Evolutionary conservation across 2,329 filamentous ascomycete genomes (phyloP).

Genomic region (Venturia oleaginea): DNA sequence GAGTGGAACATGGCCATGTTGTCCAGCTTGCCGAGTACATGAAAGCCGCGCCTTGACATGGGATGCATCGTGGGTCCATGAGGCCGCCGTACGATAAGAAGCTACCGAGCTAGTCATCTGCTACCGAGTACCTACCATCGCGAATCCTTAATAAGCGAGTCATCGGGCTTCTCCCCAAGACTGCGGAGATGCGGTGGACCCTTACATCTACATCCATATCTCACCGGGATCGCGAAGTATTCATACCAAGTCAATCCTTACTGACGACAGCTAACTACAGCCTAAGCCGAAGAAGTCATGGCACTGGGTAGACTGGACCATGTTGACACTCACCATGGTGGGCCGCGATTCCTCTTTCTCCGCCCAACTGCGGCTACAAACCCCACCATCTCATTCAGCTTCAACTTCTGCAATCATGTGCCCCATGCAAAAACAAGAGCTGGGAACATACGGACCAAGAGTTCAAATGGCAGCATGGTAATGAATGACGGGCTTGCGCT

Average conservation of each 20-base stretch:
- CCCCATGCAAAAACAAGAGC: background rate
- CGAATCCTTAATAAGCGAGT: background rate
- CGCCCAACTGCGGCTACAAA: background rate
- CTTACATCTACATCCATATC: background rate
- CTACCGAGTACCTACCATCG: background rate
- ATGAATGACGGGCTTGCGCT: background rate
- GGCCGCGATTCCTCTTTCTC: background rate
- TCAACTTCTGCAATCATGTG: background rate
- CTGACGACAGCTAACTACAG: background rate
- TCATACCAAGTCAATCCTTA: background rate
- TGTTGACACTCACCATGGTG: background rate
- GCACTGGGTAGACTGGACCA: background rate
- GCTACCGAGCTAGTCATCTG: background rate
- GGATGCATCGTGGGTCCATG: background rate
- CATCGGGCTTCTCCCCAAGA: background rate
- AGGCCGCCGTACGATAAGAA: conserved; percentile 2
- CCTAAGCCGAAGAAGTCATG: background rate
- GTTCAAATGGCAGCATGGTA: background rate
- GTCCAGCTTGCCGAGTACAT: background rate
- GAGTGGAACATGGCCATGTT: background rate
- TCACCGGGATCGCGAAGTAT: background rate
- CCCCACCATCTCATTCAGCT: background rate
- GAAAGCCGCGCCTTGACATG: background rate
- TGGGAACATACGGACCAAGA: background rate
- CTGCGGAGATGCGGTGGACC: conserved; percentile 2